Evolutionary conservation across 345 rosid genomes (phyloP), one percentile per base, ranked within the genome.

Genomic region (Brassica napus): DNA sequence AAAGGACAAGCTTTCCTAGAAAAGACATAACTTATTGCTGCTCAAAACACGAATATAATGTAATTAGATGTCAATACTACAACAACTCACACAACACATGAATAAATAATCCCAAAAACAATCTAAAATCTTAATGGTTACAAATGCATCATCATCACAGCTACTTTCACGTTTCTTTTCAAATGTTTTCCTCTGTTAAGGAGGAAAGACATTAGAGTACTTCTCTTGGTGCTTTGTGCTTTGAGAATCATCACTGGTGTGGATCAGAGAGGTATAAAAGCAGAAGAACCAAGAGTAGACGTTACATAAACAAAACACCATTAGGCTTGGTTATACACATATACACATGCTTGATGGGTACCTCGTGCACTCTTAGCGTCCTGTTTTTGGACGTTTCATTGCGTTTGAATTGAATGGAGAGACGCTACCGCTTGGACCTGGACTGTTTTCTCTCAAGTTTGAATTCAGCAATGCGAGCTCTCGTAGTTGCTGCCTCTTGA

Each of bases 361-460:
- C 57, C 72, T 24, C 42, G 1, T 60, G 60, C 74, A 82, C 54
- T 14, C 30, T 55, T 78, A 94, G 79, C 94, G 88, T 55, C 97
- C 97, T 1, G 97, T 93, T 83, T 95, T 95, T 1, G 97, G 96
- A 39, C 99, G 98, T 85, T 95, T 95, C 93, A 94, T 91, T 67
- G 98, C 91, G 64, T 94, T 91, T 34, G 97, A 87, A 79, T 90
- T 95, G 90, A 95, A 95, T 4, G 98, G 99, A 64, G 98, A 95
- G 75, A 93, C 85, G 31, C 97, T 91, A 57, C 99, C 97, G 4
- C 97, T 95, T 0, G 98, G 99, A 23, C 98, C 97, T 0, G 99
- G 98, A 74, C 98, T 91, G 34, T 95, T 97, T 86, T 95, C 99
- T 83, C 98, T 88, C 86, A 88, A 84, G 84, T 86, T 95, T 11